phyloP scores from a whole-genome alignment of 495 filamentous ascomycete genomes.

The Ascobolus immersus region DNA sequence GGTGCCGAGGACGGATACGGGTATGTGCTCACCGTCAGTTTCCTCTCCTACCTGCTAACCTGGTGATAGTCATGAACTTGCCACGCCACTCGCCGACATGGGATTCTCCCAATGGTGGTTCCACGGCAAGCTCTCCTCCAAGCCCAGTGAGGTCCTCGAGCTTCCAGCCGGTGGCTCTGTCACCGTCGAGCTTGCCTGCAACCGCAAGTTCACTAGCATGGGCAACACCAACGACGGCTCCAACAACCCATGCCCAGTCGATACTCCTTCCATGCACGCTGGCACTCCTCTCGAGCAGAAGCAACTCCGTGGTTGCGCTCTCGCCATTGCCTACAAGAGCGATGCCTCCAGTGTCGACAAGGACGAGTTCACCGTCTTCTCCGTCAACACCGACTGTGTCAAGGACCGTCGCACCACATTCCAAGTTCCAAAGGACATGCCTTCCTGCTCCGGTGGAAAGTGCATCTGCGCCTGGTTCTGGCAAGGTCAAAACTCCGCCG shows the following conservation, averaged over 20 bases:
- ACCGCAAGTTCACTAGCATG: conserved; percentile 25
- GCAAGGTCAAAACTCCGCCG: conserved; percentile 25
- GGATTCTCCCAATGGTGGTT: conserved; percentile 11
- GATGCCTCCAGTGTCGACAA: conserved; percentile 23
- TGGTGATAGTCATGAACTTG: conserved; percentile 13
- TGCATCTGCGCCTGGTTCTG: conserved; percentile 34
- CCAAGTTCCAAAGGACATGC: conserved; percentile 22
- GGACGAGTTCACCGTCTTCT: conserved; percentile 29
- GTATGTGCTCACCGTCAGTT: too few relatives aligned
- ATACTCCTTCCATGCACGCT: conserved; percentile 20
- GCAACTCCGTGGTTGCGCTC: conserved; percentile 24
- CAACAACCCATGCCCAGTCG: conserved; percentile 20
- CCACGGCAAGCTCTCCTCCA: conserved; percentile 8
- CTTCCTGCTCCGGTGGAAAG: conserved; percentile 24
- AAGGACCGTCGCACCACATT: conserved; percentile 17
- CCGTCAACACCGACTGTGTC: conserved; percentile 20
- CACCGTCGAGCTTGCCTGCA: conserved; percentile 29
- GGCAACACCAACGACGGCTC: conserved; percentile 22
- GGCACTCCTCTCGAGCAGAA: conserved; percentile 20
- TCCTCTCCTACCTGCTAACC: too few relatives aligned
- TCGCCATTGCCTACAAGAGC: conserved; percentile 28
- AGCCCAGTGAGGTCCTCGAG: conserved; percentile 20
- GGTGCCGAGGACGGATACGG: too few relatives aligned
- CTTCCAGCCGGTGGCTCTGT: conserved; percentile 29
- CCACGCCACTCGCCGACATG: conserved; percentile 4